Evolutionary conservation across 2,329 filamentous ascomycete species (phyloP), one percentile per base, ranked within the genome.

Genomic region (Talaromyces albobiverticillius): DNA sequence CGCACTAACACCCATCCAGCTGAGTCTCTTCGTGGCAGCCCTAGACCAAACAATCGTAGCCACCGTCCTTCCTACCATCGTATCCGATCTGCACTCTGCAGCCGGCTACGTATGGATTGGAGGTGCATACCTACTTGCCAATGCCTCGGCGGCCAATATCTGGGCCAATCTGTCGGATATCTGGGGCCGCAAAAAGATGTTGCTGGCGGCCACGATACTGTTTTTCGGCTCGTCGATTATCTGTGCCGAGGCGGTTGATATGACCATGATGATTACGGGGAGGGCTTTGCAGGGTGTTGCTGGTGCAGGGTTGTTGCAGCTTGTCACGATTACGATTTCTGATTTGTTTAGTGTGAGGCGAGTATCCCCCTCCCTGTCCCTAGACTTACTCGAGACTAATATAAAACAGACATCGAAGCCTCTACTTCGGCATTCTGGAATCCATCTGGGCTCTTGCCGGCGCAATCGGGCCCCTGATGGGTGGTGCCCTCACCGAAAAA

Each of bases 71-170:
- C 83, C 83, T 0, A 84, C 82, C 1, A 85, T 86, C 50, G 75
- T 76, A 14, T 73, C 77, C 31, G 77, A 87, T 56, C 82, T 92
- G 57, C 65, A 83, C 42, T 88, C 87, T 5, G 82, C 82, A 3
- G 75, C 81, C 14, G 88, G 87, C 22, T 92, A 90, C 70, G 84
- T 85, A 13, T 92, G 88, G 89, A 87, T 93, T 57, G 88, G 88
- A 1, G 84, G 81, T 25, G 83, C 88, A 0, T 92, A 88, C 67
- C 75, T 90, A 3, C 80, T 92, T 10, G 85, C 84, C 14, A 84
- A 83, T 62, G 84, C 87, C 0, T 84, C 87, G 0, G 79, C 79
- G 2, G 82, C 81, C 0, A 86, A 87, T 0, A 80, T 87, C n/a
- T 91, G 88, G 88, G 86, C 85, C 3, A 82, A 81, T 48, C 61